These are phyloP conservation scores for Oryza nivara DNA, from an alignment of 176 grass and related monocot species.

Conservation along the genomic window DNA sequence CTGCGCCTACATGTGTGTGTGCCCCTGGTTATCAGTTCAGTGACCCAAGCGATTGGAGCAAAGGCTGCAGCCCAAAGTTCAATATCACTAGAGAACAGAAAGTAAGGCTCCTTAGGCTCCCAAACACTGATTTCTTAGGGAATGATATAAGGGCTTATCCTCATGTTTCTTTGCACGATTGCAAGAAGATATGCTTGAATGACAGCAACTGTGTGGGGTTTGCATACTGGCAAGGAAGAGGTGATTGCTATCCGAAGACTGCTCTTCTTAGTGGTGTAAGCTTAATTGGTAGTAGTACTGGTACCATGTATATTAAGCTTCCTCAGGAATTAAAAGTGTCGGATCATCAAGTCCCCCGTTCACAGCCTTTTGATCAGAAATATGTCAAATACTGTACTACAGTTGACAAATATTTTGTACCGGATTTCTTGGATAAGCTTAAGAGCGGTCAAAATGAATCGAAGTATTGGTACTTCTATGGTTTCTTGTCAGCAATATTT, in stretches of 20 bases:
- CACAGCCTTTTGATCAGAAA: conserved; percentile 30
- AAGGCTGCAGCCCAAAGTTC: no score
- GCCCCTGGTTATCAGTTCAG: no score
- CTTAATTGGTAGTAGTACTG: no score
- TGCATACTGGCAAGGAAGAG: conserved; percentile 36
- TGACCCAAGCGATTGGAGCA: no score
- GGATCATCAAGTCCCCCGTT: not conserved
- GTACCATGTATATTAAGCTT: no score
- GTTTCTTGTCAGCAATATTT: conserved; percentile 43
- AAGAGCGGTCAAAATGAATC: no score
- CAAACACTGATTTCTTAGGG: conserved; percentile 30
- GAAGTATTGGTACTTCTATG: not conserved
- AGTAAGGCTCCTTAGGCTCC: no score
- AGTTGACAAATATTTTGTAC: not conserved
- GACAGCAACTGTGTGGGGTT: conserved; percentile 43
- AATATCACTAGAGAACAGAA: no score
- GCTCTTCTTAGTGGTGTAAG: conserved; percentile 31
- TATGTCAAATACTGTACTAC: conserved; percentile 19
- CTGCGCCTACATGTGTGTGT: no score
- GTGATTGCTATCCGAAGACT: conserved; percentile 44
- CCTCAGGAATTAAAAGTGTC: no score
- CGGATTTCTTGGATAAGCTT: not conserved
- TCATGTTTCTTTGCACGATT: conserved; percentile 19
- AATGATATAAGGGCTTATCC: not conserved
- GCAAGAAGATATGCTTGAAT: conserved; percentile 38